Evolutionary conservation across 805 yeast species (phyloP).

Genomic region (Jamesozyma spencerorum): DNA sequence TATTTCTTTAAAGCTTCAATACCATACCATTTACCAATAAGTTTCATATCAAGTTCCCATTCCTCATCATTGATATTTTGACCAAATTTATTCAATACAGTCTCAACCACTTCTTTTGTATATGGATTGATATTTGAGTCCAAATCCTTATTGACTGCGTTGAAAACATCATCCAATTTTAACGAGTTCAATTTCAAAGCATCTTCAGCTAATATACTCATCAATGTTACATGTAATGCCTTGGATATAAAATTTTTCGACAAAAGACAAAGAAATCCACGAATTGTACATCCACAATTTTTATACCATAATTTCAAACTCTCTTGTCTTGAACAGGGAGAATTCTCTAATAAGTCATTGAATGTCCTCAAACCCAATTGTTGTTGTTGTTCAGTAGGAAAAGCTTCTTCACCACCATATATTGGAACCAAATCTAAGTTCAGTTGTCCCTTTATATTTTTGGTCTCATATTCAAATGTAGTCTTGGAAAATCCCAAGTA

Average conservation of each 20-base stretch:
- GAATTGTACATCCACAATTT: slow-evolving; percentile 46
- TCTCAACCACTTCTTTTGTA: slow-evolving; percentile 36
- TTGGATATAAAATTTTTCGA: slow-evolving; percentile 29
- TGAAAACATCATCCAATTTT: slow-evolving; percentile 24
- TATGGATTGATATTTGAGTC: slow-evolving; percentile 23
- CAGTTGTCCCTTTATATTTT: slow-evolving; percentile 27
- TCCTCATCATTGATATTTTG: slow-evolving; percentile 6
- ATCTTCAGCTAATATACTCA: slow-evolving; percentile 33
- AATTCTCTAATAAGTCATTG: slow-evolving; percentile 31
- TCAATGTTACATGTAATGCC: slow-evolving; percentile 30
- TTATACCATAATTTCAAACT: slow-evolving; percentile 45
- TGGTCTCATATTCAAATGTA: slow-evolving; percentile 32
- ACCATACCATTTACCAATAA: slow-evolving; percentile 58
- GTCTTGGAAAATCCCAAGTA: slow-evolving; percentile 22
- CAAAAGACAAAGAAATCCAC: slow-evolving; percentile 35
- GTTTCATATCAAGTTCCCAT: slow-evolving; percentile 34
- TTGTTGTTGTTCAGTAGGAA: slow-evolving; percentile 5
- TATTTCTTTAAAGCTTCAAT: slow-evolving; percentile 37
- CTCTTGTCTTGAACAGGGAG: slow-evolving; percentile 49
- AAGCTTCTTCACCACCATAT: slow-evolving; percentile 28
- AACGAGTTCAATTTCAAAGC: slow-evolving; percentile 23
- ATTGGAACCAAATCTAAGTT: slow-evolving; percentile 30
- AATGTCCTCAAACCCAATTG: slow-evolving; percentile 17
- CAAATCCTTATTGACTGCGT: slow-evolving; percentile 25
- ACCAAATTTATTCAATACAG: slow-evolving; percentile 44